Conservation (phyloP, 306 rosid species). For the Cucurbita moschata region DNA sequence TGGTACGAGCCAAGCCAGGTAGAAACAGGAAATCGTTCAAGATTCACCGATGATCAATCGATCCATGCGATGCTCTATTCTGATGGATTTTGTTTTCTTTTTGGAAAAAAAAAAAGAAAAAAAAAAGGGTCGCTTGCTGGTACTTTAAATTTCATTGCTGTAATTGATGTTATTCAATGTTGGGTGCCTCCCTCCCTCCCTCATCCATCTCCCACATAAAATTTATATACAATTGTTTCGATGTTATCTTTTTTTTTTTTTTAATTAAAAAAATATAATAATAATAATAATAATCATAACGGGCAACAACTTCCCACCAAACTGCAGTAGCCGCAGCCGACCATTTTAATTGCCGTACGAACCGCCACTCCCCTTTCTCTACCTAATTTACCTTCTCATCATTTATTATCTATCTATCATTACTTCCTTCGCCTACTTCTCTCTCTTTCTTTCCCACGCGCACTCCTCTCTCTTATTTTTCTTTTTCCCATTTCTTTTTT, state of each 20-base stretch:
- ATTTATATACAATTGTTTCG: background rate
- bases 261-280: too few relatives aligned
- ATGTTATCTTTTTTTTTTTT: background rate
- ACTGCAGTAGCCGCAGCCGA: background rate
- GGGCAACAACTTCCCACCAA: constrained; percentile 4
- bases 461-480: too few relatives aligned
- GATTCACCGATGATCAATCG: background rate
- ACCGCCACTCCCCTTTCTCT: background rate
- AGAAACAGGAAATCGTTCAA: background rate
- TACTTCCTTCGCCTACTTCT: background rate
- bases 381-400: background rate
- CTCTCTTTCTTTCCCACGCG: background rate
- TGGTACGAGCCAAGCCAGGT: background rate
- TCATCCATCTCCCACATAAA: background rate
- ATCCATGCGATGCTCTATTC: background rate
- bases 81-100: too few relatives aligned
- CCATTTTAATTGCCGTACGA: constrained; percentile 2
- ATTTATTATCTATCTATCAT: background rate
- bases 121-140: background rate
- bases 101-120: too few relatives aligned
- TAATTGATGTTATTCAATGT: background rate
- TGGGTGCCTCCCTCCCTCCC: background rate
- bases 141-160: background rate
- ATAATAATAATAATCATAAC: too few relatives aligned
- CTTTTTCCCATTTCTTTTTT: too few relatives aligned